Percentiles rank a stretch among this genome's conserved stretches.
Conservation (phyloP, 176 grass and related monocot species). For the Aegilops speltoides region DNA sequence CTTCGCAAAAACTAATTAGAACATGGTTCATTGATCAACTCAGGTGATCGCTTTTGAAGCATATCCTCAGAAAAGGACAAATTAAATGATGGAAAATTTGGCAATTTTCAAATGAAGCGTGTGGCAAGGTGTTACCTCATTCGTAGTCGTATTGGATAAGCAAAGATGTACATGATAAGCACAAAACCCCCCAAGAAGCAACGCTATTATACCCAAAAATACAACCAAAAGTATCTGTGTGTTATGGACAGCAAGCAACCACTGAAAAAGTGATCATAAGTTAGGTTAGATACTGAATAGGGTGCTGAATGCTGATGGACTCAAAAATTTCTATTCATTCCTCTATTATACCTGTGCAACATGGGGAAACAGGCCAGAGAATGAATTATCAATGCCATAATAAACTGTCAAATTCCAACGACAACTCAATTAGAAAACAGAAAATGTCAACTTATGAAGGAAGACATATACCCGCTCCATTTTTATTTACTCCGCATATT, state of each 20-base stretch:
- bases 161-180: constrained; percentile 90
- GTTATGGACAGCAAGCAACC: constrained; percentile 80
- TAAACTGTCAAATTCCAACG: constrained; percentile 60
- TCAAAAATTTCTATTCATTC: background rate
- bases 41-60: background rate
- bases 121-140: constrained; percentile 58
- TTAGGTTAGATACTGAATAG: constrained; percentile 3
- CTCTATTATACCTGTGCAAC: constrained; percentile 67
- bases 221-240: constrained; percentile 88
- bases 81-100: background rate
- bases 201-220: constrained; percentile 82
- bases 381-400: constrained; percentile 80
- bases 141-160: constrained; percentile 83
- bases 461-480: background rate
- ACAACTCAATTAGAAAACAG: constrained; percentile 12
- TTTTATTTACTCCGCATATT: too few species aligned
- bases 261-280: constrained; percentile 54
- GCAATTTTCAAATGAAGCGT: background rate
- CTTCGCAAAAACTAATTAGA: background rate
- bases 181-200: constrained; percentile 91
- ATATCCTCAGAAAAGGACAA: background rate
- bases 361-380: constrained; percentile 78
- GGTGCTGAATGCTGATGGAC: background rate
- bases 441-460: constrained; percentile 12
- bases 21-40: background rate